phyloP scores from a whole-genome alignment of 129 eudicot genomes.

The Lactuca saligna region DNA sequence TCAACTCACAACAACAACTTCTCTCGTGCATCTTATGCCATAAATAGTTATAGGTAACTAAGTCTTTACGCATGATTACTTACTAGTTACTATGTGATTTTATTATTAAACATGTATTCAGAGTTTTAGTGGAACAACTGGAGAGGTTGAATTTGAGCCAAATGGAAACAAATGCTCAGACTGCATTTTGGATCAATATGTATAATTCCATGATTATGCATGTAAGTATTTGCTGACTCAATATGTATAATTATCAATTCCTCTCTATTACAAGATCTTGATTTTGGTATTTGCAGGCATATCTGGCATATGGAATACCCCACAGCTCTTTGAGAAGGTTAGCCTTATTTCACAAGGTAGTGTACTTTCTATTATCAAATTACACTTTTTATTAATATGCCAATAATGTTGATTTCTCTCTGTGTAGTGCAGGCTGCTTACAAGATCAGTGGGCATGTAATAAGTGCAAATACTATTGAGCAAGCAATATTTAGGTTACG shows the following conservation, averaged over 20 bases:
- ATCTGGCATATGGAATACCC: conserved; percentile 86
- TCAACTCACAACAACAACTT: conserved; percentile 63
- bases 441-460: conserved; percentile 64
- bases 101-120: conserved; percentile 15
- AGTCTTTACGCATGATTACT: not conserved
- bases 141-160: conserved; percentile 62
- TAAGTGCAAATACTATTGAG: conserved; percentile 78
- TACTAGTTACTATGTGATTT: not conserved
- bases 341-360: conserved; percentile 92
- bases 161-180: conserved; percentile 67
- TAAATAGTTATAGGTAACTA: conserved; percentile 65
- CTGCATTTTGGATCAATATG: conserved; percentile 88
- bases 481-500: conserved; percentile 68
- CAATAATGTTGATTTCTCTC: conserved; percentile 36
- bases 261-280: not conserved
- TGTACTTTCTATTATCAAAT: conserved; percentile 18
- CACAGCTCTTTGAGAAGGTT: conserved; percentile 80
- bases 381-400: conserved; percentile 4
- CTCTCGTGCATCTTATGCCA: conserved; percentile 79
- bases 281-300: conserved; percentile 53
- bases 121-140: conserved; percentile 76
- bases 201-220: conserved; percentile 92
- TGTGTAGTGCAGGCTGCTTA: conserved; percentile 94
- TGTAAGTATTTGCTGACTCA: conserved; percentile 40
- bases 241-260: not conserved